phyloP scores from a whole-genome alignment of 805 yeast species.

The Candida wancherniae region DNA sequence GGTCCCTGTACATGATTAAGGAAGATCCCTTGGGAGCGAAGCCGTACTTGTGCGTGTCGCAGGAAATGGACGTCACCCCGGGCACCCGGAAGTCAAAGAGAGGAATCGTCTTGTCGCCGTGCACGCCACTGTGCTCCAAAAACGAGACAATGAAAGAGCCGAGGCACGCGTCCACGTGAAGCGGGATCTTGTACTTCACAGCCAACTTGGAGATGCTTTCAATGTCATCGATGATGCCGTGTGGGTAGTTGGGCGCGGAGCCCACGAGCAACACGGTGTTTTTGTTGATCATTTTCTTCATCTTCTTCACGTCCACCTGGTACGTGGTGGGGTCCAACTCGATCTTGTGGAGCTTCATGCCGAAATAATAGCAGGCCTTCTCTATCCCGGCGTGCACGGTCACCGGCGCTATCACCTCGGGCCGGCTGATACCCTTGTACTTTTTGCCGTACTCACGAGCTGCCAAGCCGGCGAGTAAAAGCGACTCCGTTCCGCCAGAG shows the following conservation, averaged over 20 bases:
- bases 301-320: conserved; percentile 61
- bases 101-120: conserved; percentile 43
- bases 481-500: conserved; percentile 94
- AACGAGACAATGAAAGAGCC: conserved; percentile 90
- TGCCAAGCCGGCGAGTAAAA: conserved; percentile 78
- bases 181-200: conserved; percentile 62
- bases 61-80: conserved; percentile 94
- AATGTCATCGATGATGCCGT: conserved; percentile 91
- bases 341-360: conserved; percentile 77
- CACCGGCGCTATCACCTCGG: conserved; percentile 85
- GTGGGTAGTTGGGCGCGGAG: conserved; percentile 96
- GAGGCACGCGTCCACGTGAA: conserved; percentile 93
- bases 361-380: conserved; percentile 88
- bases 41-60: conserved; percentile 98
- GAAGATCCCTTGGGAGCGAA: conserved; percentile 98
- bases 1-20: conserved; percentile 78
- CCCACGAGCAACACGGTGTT: conserved; percentile 86
- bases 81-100: conserved; percentile 80
- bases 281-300: conserved; percentile 58
- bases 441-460: conserved; percentile 74
- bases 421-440: conserved; percentile 53
- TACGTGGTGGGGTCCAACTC: conserved; percentile 64
- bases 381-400: conserved; percentile 95
- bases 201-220: conserved; percentile 65
- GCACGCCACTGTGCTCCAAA: conserved; percentile 51